Evolutionary conservation across 1,284 basidiomycete genomes (phyloP).

Genomic region (Agroathelia rolfsii): DNA sequence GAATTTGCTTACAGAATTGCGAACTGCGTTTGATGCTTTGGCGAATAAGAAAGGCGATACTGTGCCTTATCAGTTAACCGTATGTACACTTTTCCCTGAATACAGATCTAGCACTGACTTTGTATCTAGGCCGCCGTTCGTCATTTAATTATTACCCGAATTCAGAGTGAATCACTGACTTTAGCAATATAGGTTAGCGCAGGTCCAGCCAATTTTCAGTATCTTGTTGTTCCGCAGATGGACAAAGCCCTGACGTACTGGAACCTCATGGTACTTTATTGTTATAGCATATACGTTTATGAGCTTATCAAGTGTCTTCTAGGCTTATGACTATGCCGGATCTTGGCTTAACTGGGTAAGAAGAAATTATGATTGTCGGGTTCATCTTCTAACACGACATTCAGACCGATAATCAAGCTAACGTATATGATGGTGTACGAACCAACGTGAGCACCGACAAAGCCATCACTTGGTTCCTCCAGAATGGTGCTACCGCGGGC

Average conservation of each 20-base stretch:
- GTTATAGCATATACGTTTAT: too few species aligned
- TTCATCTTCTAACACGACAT: conserved; percentile 5
- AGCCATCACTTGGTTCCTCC: conserved; percentile 58
- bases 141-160: too few species aligned
- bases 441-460: conserved; percentile 62
- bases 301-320: conserved; percentile 7
- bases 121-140: conserved; percentile 29
- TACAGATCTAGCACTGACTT: neutral
- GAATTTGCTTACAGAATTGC: conserved; percentile 44
- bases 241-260: conserved; percentile 70
- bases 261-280: conserved; percentile 75
- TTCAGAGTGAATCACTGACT: too few species aligned
- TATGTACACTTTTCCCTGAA: conserved; percentile 11
- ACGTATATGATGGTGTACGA: conserved; percentile 58
- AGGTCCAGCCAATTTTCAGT: conserved; percentile 57
- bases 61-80: conserved; percentile 49
- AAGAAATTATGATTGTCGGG: too few species aligned
- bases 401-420: conserved; percentile 72
- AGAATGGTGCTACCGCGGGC: conserved; percentile 54
- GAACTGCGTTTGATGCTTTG: conserved; percentile 44
- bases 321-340: conserved; percentile 75
- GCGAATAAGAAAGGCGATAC: conserved; percentile 47
- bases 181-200: conserved; percentile 49
- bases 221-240: conserved; percentile 65
- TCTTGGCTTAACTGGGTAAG: conserved; percentile 49